These are phyloP conservation scores for Musa troglodytarum DNA, from an alignment of 176 grass and related monocot species.

Conservation along the genomic window DNA sequence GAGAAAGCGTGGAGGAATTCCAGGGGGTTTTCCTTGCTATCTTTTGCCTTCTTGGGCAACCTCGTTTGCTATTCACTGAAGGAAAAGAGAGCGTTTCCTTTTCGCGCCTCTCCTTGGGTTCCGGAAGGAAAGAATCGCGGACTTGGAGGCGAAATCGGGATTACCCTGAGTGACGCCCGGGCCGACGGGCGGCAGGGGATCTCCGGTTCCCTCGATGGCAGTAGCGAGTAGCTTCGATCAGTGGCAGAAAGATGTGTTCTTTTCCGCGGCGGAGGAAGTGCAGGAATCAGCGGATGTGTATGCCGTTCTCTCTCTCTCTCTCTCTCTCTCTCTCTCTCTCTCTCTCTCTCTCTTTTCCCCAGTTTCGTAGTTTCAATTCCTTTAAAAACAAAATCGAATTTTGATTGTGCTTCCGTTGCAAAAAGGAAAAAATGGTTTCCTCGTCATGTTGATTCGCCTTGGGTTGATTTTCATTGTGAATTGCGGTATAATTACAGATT, in stretches of 20 bases:
- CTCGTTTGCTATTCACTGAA: background rate
- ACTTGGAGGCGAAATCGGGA: background rate
- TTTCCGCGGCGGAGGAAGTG: slow-evolving; percentile 81
- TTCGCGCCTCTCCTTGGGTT: background rate
- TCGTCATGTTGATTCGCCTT: no score
- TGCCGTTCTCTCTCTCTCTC: slow-evolving; percentile 10
- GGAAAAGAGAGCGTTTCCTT: background rate
- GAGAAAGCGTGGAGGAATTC: background rate
- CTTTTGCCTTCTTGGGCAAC: background rate
- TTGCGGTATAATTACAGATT: background rate
- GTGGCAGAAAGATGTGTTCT: slow-evolving; percentile 89
- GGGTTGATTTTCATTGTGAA: background rate
- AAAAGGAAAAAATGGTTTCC: background rate
- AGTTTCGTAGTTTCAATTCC: background rate
- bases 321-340: background rate
- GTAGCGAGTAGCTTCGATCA: slow-evolving; percentile 58
- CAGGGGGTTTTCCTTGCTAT: background rate
- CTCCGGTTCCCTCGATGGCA: slow-evolving; percentile 32
- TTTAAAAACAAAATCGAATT: background rate
- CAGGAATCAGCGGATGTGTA: slow-evolving; percentile 85
- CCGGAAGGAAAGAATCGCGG: background rate
- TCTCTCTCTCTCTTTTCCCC: background rate
- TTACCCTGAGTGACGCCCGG: background rate
- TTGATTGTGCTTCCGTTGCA: background rate
- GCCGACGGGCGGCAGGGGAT: background rate